Evolutionary conservation across 257 asterid species (phyloP).

Genomic region (Cynanchum wilfordii): DNA sequence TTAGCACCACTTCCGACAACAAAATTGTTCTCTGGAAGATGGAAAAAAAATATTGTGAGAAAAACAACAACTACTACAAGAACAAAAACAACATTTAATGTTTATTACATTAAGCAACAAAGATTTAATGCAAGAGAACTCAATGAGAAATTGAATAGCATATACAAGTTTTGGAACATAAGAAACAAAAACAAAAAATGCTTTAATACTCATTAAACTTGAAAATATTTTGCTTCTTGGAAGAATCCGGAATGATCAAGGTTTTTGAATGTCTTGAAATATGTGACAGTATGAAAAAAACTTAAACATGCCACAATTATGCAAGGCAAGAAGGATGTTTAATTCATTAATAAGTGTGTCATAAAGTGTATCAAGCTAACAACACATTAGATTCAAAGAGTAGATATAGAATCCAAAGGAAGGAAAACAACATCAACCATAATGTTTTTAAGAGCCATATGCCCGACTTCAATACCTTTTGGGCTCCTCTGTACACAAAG

Average conservation of each 20-base stretch:
- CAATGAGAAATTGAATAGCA: not conserved
- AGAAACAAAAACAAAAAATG: not conserved
- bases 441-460: not conserved
- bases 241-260: not conserved
- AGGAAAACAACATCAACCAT: not conserved
- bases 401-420: not conserved
- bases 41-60: not conserved
- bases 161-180: not conserved
- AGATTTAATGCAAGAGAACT: not conserved
- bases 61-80: too few species aligned
- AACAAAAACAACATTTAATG: not conserved
- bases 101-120: not conserved
- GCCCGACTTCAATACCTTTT: constrained; percentile 48
- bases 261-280: not conserved
- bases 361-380: not conserved
- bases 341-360: not conserved
- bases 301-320: not conserved
- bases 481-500: constrained; percentile 99
- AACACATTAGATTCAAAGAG: not conserved
- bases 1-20: constrained; percentile 99
- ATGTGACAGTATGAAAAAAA: not conserved
- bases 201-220: not conserved
- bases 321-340: not conserved
- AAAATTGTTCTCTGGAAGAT: constrained; percentile 81
- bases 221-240: not conserved